These are phyloP conservation scores for Brettanomyces naardenensis DNA, from an alignment of 805 yeast genomes.

Conservation along the genomic window DNA sequence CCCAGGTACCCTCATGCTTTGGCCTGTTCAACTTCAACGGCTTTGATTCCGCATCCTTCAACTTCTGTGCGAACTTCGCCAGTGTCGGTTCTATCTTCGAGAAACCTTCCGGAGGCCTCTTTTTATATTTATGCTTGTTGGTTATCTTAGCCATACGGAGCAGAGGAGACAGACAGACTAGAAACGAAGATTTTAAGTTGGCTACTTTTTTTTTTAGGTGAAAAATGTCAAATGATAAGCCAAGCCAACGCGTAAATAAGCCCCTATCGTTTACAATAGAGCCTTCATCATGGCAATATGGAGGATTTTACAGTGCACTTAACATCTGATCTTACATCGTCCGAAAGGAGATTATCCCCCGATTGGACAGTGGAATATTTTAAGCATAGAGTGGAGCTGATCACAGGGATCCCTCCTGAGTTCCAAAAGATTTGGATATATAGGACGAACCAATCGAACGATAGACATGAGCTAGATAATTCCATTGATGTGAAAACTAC, in stretches of 20 bases:
- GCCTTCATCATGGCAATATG: too few species aligned
- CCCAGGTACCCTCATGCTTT: conserved; percentile 60
- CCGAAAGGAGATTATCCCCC: conserved; percentile 59
- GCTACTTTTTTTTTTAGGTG: background rate
- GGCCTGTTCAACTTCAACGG: conserved; percentile 34
- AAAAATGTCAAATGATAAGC: too few species aligned
- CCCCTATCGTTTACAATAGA: too few species aligned
- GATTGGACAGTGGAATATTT: conserved; percentile 52
- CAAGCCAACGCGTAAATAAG: too few species aligned
- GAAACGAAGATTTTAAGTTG: background rate
- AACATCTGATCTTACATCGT: conserved; percentile 58
- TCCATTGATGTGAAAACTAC: conserved; percentile 10
- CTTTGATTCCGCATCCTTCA: conserved; percentile 44
- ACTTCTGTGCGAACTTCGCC: conserved; percentile 44
- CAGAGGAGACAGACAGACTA: background rate
- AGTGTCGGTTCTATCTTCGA: conserved; percentile 61
- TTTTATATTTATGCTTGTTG: conserved; percentile 17
- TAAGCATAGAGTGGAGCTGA: conserved; percentile 48
- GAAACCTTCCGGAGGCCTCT: conserved; percentile 68
- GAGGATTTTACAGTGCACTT: conserved; percentile 39
- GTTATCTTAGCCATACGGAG: conserved; percentile 10
- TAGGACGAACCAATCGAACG: conserved; percentile 30
- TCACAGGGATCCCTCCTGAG: conserved; percentile 66
- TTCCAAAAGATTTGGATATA: conserved; percentile 45
- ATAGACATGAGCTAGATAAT: conserved; percentile 20